A percentile compares a stretch with the other conserved stretches of the same genome.
Conservation (phyloP, 2,329 filamentous ascomycete genomes). For the Diaporthe longicolla region DNA sequence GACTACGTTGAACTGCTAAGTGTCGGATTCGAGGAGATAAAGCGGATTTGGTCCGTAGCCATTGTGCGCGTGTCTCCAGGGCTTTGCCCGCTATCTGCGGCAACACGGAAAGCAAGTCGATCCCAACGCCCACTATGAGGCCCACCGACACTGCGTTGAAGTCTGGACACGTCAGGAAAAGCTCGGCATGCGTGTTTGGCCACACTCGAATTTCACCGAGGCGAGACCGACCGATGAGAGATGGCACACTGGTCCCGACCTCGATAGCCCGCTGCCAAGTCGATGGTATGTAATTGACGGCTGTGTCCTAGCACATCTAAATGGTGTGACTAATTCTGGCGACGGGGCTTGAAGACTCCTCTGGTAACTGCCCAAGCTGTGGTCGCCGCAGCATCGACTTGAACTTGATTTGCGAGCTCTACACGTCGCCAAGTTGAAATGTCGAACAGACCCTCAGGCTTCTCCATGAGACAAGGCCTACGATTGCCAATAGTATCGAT, state of each 20-base stretch:
- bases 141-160: background rate
- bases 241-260: no score
- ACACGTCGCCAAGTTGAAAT: no score
- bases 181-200: background rate
- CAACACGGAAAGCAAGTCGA: background rate
- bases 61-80: background rate
- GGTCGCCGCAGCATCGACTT: no score
- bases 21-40: background rate
- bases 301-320: background rate
- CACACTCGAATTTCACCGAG: background rate
- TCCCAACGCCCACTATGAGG: background rate
- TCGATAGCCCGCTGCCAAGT: background rate
- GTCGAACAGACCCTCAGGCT: no score
- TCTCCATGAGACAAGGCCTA: no score
- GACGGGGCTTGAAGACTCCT: no score
- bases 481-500: no score
- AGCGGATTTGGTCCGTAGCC: background rate
- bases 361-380: no score
- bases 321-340: no score
- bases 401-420: no score
- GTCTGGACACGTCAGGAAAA: conserved; percentile 4
- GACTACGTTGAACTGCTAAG: background rate
- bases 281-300: background rate
- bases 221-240: background rate
- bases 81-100: background rate